Conservation (phyloP, 768 basidiomycete genomes). For the Xerocomus brunneocitrinus region DNA sequence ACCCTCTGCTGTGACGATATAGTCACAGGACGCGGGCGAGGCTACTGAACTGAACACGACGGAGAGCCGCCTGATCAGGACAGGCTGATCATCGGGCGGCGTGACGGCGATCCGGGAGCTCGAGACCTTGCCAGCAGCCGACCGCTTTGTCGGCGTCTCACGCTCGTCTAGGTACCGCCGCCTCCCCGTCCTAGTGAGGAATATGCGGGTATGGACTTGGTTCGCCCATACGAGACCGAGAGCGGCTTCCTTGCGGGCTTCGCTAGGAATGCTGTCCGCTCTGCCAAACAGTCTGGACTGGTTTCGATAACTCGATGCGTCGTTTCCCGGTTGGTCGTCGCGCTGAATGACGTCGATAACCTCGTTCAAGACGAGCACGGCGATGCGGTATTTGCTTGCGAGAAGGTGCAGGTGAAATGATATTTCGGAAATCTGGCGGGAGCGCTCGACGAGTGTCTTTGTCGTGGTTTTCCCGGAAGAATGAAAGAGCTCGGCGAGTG, state of each 20-base stretch:
- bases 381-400: constrained; percentile 58
- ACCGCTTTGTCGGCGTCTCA: constrained; percentile 27
- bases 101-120: constrained; percentile 1
- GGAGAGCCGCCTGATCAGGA: constrained; percentile 65
- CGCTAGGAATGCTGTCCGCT: constrained; percentile 53
- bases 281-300: constrained; percentile 77
- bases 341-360: constrained; percentile 73
- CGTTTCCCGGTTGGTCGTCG: constrained; percentile 8
- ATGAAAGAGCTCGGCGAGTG: constrained; percentile 82
- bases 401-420: constrained; percentile 68
- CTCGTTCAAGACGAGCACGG: constrained; percentile 85
- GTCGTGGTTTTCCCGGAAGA: constrained; percentile 54
- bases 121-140: constrained; percentile 9
- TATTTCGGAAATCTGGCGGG: constrained; percentile 62
- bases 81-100: constrained; percentile 35
- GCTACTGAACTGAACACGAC: constrained; percentile 73
- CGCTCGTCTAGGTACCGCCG: constrained; percentile 48
- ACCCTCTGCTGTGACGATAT: constrained; percentile 62
- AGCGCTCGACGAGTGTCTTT: constrained; percentile 64
- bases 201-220: constrained; percentile 79
- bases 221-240: constrained; percentile 94
- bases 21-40: constrained; percentile 62
- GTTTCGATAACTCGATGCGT: constrained; percentile 54
- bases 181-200: constrained; percentile 74
- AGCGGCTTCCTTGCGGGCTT: constrained; percentile 69